Percentiles rank a stretch among this genome's conserved stretches.
These are phyloP conservation scores for Nicotiana sylvestris DNA, from an alignment of 257 asterid species.

Conservation along the genomic window DNA sequence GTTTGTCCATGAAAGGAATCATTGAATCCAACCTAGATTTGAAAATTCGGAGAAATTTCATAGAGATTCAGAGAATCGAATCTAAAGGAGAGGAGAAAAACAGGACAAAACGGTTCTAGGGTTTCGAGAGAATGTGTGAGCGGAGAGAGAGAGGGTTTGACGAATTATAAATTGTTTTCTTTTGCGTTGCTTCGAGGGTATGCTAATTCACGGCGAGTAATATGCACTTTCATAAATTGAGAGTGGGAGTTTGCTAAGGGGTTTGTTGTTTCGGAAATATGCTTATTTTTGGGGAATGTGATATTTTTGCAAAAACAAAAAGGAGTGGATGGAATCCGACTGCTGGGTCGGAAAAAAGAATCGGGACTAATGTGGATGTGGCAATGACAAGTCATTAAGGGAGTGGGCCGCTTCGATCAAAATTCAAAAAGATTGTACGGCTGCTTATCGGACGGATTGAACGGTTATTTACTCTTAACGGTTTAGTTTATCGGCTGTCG, in stretches of 20 bases:
- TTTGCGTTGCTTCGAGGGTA: neutral
- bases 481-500: no score
- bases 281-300: neutral
- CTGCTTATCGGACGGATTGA: no score
- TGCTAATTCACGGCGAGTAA: neutral
- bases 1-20: conserved; percentile 27
- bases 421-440: no score
- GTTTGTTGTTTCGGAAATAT: neutral
- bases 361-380: neutral
- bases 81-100: neutral
- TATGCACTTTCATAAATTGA: neutral
- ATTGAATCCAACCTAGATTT: conserved; percentile 39
- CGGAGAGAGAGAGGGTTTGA: conserved; percentile 50
- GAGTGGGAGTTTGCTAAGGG: neutral
- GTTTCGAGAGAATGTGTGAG: neutral
- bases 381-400: neutral
- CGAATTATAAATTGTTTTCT: conserved; percentile 25
- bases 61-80: conserved; percentile 21
- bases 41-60: conserved; percentile 27
- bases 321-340: neutral
- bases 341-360: neutral
- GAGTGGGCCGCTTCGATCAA: no score
- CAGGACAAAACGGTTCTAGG: conserved; percentile 21
- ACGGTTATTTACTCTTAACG: no score
- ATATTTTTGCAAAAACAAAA: neutral